These are phyloP conservation scores for Gaultheria prostrata DNA, from an alignment of 148 eudicot species.

Conservation along the genomic window DNA sequence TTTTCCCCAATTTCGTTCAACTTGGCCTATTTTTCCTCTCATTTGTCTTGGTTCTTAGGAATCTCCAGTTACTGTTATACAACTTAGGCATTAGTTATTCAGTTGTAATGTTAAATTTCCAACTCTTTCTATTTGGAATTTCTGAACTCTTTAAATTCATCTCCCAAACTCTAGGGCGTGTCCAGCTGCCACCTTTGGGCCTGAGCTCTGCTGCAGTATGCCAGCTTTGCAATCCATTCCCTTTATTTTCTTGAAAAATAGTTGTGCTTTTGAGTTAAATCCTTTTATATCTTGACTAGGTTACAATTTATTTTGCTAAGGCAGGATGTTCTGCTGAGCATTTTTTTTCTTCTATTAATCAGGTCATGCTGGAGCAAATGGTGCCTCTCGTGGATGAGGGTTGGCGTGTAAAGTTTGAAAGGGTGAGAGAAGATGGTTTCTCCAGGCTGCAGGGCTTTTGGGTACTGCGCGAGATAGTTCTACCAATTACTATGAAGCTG, in stretches of 20 bases:
- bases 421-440: slow-evolving; percentile 91
- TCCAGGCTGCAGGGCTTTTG: slow-evolving; percentile 85
- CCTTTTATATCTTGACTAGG: neutral
- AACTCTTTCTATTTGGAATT: neutral
- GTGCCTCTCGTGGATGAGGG: slow-evolving; percentile 80
- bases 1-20: neutral
- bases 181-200: neutral
- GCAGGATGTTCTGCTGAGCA: neutral
- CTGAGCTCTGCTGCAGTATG: neutral
- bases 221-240: neutral
- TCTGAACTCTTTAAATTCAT: neutral
- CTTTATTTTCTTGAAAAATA: neutral
- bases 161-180: neutral
- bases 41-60: neutral
- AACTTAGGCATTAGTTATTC: neutral
- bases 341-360: slow-evolving; percentile 14
- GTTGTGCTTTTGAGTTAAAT: neutral
- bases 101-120: neutral
- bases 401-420: slow-evolving; percentile 87
- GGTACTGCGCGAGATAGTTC: slow-evolving; percentile 86
- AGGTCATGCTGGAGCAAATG: slow-evolving; percentile 94
- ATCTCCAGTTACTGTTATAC: neutral
- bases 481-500: slow-evolving; percentile 80
- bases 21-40: neutral
- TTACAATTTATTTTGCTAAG: neutral